A percentile compares a stretch with the other conserved stretches of the same genome.
Conservation (phyloP, 257 asterid genomes). For the Nemophila menziesii region DNA sequence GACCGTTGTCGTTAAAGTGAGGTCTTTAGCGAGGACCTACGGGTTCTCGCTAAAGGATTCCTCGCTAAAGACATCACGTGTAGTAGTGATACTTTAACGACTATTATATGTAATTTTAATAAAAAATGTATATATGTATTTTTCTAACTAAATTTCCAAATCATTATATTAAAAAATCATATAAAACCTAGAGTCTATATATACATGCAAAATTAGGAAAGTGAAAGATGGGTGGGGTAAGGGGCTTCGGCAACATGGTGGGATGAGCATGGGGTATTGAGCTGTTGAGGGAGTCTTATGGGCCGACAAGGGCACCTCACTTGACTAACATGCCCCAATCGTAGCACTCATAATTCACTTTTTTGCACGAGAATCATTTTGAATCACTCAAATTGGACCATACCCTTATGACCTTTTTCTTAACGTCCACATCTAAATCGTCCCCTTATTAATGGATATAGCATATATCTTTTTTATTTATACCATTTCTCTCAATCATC, state of each 20-base stretch:
- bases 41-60: too few relatives aligned
- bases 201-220: not conserved
- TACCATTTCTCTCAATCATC: not conserved
- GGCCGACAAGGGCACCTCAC: conserved; percentile 23
- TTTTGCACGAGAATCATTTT: conserved; percentile 9
- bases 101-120: not conserved
- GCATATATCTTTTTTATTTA: conserved; percentile 2
- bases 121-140: too few relatives aligned
- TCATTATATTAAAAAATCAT: too few relatives aligned
- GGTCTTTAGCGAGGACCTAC: too few relatives aligned
- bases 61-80: too few relatives aligned
- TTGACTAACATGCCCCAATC: conserved; percentile 11
- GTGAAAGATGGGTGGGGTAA: not conserved
- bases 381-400: conserved; percentile 16
- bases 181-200: not conserved
- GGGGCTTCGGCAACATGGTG: conserved; percentile 6
- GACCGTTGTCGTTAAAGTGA: too few relatives aligned
- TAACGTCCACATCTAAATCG: not conserved
- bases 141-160: too few relatives aligned
- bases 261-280: conserved; percentile 8
- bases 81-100: too few relatives aligned
- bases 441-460: conserved; percentile 5
- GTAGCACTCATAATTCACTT: conserved; percentile 3
- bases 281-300: conserved; percentile 22
- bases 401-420: conserved; percentile 3